Base-by-base conservation (phyloP, 2,329 filamentous ascomycete genomes). In the Fusarium sp. region DNA sequence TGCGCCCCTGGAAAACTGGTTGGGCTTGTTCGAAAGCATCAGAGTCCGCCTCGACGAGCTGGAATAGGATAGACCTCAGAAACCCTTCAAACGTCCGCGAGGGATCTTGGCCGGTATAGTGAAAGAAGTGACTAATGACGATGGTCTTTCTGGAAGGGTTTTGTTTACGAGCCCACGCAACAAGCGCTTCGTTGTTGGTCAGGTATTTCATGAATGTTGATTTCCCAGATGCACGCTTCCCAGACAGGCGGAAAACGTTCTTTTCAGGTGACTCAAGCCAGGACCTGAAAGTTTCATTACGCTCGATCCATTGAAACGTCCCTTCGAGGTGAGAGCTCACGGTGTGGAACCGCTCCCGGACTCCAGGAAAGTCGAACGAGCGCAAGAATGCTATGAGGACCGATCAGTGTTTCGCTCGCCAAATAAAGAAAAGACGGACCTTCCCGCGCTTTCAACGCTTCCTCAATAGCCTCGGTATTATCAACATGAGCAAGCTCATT, bases 161-260 rank as follows among this genome's bases (percentile, higher is more conserved):
- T 16, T 22, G n/a, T 10, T 1, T 2, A 2, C 14, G 13, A 6
- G 24, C 29, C 29, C 29, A 24, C 6, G 20, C 16, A n/a, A 10
- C 22, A 18, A 38, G 34, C 2, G 56, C 11, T 58, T 38, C 24
- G 3, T 34, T 8, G 3, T 6, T 6, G 3, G 56, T 27, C 10
- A 59, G 34, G 24, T 38, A 59, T 59, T 27, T 59, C 56, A 59
- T 59, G n/a, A 29, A 14, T 18, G 56, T 58, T 20, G 56, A 58
- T 35, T 58, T 58, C 3, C 56, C 56, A 14, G 56, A 58, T 58
- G n/a, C 56, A n/a, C 20, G 34, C 56, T 38, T 22, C 4, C 56
- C 56, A 5, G 9, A 14, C 34, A 58, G 3, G 9, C 10, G 11
- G 10, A 38, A 10, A 4, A 58, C 24, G n/a, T 58, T 58, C 16